Evolutionary conservation across 2,329 filamentous ascomycete species (phyloP).

Genomic region (Aspergillus costaricaensis): DNA sequence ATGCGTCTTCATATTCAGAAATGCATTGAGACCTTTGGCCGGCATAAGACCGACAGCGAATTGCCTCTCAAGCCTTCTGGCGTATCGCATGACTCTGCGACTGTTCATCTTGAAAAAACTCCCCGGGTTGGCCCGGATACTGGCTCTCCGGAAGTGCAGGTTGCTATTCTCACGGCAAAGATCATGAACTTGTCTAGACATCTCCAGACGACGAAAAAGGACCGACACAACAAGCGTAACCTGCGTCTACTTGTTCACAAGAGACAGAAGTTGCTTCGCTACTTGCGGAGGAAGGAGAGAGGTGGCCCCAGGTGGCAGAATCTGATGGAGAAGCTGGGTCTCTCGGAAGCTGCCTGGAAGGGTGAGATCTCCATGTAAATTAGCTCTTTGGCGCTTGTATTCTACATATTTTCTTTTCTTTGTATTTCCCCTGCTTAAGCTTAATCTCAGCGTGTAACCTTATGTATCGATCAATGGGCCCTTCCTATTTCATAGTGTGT

Average conservation of each 20-base stretch:
- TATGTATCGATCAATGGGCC: constrained; percentile 1
- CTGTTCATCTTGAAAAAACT: constrained; percentile 47
- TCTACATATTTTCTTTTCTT: constrained; percentile 10
- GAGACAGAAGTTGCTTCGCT: constrained; percentile 83
- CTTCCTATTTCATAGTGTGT: background rate
- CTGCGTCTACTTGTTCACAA: constrained; percentile 81
- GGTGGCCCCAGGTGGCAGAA: constrained; percentile 89
- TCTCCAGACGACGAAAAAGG: constrained; percentile 71
- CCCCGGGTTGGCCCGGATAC: constrained; percentile 86
- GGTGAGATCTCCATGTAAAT: constrained; percentile 76
- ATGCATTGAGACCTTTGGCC: constrained; percentile 83
- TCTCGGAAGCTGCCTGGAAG: constrained; percentile 87
- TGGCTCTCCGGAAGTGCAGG: constrained; percentile 95
- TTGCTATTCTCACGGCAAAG: constrained; percentile 91
- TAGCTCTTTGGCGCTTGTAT: constrained; percentile 17
- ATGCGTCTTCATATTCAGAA: constrained; percentile 80
- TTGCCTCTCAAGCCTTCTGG: constrained; percentile 62
- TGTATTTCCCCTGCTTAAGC: constrained; percentile 9
- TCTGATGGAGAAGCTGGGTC: constrained; percentile 77
- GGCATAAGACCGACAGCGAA: constrained; percentile 78
- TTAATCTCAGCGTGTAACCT: constrained; percentile 22
- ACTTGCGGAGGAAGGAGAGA: constrained; percentile 85
- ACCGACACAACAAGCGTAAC: constrained; percentile 94
- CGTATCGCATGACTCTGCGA: constrained; percentile 46
- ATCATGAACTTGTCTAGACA: constrained; percentile 78